Conservation (phyloP, 768 basidiomycete species). For the Pisolithus microcarpus region DNA sequence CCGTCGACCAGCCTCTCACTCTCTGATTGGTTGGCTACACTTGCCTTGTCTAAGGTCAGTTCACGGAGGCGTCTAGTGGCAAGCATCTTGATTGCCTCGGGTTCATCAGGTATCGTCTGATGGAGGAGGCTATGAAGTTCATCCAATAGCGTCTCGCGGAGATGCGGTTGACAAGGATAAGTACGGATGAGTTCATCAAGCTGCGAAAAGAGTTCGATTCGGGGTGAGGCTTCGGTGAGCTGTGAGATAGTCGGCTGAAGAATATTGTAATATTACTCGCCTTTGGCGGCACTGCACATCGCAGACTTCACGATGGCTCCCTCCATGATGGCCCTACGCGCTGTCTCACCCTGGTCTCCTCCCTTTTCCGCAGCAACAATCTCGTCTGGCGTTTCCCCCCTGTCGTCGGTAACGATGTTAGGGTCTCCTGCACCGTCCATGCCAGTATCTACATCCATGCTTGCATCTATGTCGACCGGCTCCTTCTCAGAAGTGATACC, state of each 20-base stretch:
- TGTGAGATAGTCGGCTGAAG: slow-evolving; percentile 6
- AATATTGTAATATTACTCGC: slow-evolving; percentile 32
- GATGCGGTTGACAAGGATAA: slow-evolving; percentile 35
- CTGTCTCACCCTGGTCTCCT: slow-evolving; percentile 44
- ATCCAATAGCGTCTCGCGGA: slow-evolving; percentile 36
- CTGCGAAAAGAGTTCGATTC: slow-evolving; percentile 34
- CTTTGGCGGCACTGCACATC: slow-evolving; percentile 67
- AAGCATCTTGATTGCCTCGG: slow-evolving; percentile 31
- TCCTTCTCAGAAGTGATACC: slow-evolving; percentile 9
- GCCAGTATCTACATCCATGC: slow-evolving; percentile 21
- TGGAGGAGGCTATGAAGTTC: slow-evolving; percentile 39
- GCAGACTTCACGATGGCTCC: slow-evolving; percentile 77
- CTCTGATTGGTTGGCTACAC: slow-evolving; percentile 5
- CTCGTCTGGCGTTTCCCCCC: slow-evolving; percentile 18
- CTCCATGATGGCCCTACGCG: slow-evolving; percentile 61
- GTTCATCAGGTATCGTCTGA: slow-evolving; percentile 29
- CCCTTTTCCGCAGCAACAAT: slow-evolving; percentile 29
- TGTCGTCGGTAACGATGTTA: slow-evolving; percentile 16
- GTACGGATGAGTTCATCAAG: slow-evolving; percentile 35
- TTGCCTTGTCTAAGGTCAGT: slow-evolving; percentile 5
- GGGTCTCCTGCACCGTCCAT: slow-evolving; percentile 8
- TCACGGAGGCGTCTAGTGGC: slow-evolving; percentile 32
- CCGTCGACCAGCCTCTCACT: slow-evolving; percentile 22
- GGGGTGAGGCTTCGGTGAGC: slow-evolving; percentile 31
- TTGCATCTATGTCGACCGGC: slow-evolving; percentile 10